Conservation (phyloP, 2,329 filamentous ascomycete species). For the Curvularia hawaiiensis region DNA sequence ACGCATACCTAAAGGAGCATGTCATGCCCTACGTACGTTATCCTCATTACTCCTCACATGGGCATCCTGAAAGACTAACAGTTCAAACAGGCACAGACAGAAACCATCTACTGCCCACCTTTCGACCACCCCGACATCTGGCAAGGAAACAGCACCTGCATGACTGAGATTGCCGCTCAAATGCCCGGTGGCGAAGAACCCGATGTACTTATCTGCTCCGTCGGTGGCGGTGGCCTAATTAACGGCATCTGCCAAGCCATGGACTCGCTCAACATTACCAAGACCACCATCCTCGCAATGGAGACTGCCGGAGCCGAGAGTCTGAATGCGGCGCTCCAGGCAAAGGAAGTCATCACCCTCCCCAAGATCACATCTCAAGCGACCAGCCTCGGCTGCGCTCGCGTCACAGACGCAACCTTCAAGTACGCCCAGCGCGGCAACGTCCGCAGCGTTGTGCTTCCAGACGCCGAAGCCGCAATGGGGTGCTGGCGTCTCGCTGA, state of each 20-base stretch:
- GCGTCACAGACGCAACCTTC: constrained; percentile 72
- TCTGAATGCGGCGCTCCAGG: constrained; percentile 65
- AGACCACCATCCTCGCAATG: constrained; percentile 66
- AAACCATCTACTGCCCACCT: constrained; percentile 67
- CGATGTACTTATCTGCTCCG: constrained; percentile 75
- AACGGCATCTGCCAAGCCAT: constrained; percentile 76
- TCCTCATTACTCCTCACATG: background rate
- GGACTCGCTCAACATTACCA: constrained; percentile 49
- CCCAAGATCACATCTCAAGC: constrained; percentile 76
- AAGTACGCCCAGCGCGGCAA: constrained; percentile 63
- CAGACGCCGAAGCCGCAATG: constrained; percentile 78
- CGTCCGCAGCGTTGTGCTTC: constrained; percentile 67
- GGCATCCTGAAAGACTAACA: constrained; percentile 3
- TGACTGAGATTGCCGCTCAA: constrained; percentile 57
- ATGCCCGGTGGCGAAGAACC: constrained; percentile 52
- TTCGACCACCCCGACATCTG: constrained; percentile 73
- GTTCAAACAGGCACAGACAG: constrained; percentile 39
- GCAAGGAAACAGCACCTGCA: constrained; percentile 66
- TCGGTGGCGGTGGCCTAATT: constrained; percentile 81
- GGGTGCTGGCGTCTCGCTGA: constrained; percentile 79
- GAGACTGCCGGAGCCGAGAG: constrained; percentile 79
- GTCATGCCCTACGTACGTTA: constrained; percentile 53
- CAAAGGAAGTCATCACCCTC: constrained; percentile 64
- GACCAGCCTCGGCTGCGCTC: constrained; percentile 72
- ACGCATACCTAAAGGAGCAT: constrained; percentile 65